phyloP scores from a whole-genome alignment of 345 rosid genomes.

The Pugionium cornutum region DNA sequence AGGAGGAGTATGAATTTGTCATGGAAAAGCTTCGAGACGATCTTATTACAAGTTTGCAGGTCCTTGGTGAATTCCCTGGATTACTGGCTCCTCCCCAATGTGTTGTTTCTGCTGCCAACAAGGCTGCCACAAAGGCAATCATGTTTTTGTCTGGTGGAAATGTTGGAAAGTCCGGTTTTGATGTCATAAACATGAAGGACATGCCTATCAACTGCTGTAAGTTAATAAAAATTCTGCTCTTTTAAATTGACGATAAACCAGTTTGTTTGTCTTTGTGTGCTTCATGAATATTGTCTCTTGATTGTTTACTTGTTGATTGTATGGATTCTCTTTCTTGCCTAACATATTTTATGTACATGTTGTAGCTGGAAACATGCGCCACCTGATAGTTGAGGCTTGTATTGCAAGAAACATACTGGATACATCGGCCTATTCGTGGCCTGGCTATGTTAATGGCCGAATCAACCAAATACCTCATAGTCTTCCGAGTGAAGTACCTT shows the following conservation, averaged over 20 bases:
- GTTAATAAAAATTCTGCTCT: slow-evolving; percentile 35
- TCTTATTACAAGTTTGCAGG: slow-evolving; percentile 75
- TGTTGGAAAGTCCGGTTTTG: slow-evolving; percentile 62
- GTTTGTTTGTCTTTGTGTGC: slow-evolving; percentile 9
- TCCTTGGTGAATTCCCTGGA: slow-evolving; percentile 77
- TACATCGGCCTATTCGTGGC: slow-evolving; percentile 89
- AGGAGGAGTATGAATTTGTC: slow-evolving; percentile 54
- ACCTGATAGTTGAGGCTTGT: slow-evolving; percentile 95
- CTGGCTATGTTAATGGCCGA: slow-evolving; percentile 80
- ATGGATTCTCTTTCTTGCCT: slow-evolving; percentile 14
- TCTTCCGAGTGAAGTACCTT: slow-evolving; percentile 62
- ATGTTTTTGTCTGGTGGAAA: slow-evolving; percentile 71
- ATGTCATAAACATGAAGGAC: slow-evolving; percentile 75
- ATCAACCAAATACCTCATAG: slow-evolving; percentile 63
- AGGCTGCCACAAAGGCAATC: slow-evolving; percentile 85
- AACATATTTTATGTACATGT: slow-evolving; percentile 31
- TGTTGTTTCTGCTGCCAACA: slow-evolving; percentile 83
- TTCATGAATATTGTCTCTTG: background rate
- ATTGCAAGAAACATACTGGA: slow-evolving; percentile 85
- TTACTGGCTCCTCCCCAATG: slow-evolving; percentile 83
- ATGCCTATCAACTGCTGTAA: slow-evolving; percentile 78
- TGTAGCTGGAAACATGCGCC: slow-evolving; percentile 96
- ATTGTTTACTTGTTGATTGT: slow-evolving; percentile 23
- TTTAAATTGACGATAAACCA: background rate
- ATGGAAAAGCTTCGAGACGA: slow-evolving; percentile 50